A percentile compares a stretch with the other conserved stretches of the same genome.
These are phyloP conservation scores for Crithidia expoeki DNA, from an alignment of 208 protist genomes.

Conservation along the genomic window DNA sequence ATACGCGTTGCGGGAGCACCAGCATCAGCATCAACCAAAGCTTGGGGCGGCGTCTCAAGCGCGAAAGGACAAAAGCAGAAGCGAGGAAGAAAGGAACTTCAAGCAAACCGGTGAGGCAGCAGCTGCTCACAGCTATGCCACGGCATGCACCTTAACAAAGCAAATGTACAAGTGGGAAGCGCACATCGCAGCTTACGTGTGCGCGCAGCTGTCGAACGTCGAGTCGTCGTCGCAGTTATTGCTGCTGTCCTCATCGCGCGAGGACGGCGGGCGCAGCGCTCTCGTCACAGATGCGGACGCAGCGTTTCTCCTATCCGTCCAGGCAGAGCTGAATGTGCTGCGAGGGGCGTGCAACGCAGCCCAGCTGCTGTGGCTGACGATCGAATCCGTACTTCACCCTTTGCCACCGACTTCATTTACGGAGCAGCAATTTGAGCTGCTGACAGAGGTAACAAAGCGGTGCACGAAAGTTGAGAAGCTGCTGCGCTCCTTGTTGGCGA, in stretches of 20 bases:
- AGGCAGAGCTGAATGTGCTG: constrained; percentile 12
- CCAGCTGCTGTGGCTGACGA: constrained; percentile 28
- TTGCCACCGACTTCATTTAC: too few relatives aligned
- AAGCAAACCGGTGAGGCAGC: background rate
- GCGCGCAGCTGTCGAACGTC: constrained; percentile 1
- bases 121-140: constrained; percentile 9
- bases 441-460: constrained; percentile 5
- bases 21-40: background rate
- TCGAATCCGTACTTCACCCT: background rate
- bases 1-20: background rate
- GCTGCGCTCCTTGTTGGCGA: constrained; percentile 17
- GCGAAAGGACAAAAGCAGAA: too few relatives aligned
- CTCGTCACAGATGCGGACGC: background rate
- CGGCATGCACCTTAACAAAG: constrained; percentile 12
- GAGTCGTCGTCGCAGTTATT: background rate
- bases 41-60: too few relatives aligned
- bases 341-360: constrained; percentile 21
- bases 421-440: background rate
- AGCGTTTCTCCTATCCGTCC: constrained; percentile 5
- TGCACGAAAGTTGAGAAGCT: constrained; percentile 9
- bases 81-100: too few relatives aligned
- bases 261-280: background rate
- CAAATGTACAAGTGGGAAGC: constrained; percentile 31
- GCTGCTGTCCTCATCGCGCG: background rate
- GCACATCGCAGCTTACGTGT: constrained; percentile 21